Evolutionary conservation across 179 eudicot species (phyloP), one percentile per base, ranked within the genome.

Genomic region (Silene vulgaris): DNA sequence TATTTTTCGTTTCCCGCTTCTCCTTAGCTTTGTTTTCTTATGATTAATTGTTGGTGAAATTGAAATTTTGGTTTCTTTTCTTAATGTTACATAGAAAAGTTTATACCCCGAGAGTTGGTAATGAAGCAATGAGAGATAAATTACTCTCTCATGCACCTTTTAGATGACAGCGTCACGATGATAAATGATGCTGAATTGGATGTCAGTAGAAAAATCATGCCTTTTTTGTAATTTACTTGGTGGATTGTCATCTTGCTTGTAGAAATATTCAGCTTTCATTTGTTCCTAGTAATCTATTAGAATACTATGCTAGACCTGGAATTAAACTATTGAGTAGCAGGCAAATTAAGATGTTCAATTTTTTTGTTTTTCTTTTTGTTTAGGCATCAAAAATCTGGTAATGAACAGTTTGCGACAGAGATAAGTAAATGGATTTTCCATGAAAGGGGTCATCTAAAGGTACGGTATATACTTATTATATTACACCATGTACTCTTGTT

Each of bases 361-460:
- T 17, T 72, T 69, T 26, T 82, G 40, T 65, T 29, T 2, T 8
- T 40, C 37, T 26, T 26, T 16, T 76, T n/a, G 65, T 35, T 59
- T 91, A 94, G 98, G 71, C 80, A 88, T 78, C 85, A 75, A 78
- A 94, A 88, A 86, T 91, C 96, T 86, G 97, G 96, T 14, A 94
- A 94, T 79, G 93, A 92, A 68, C 96, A 87, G 77, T 88, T 92
- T 77, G 80, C 84, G 56, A 88, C 89, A 28, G 98, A 94, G 86
- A 79, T 92, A 72, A 92, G 93, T 85, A 94, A 92, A 88, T 94
- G 98, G 98, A 86, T 94, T 68, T 92, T 94, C 84, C 98, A 94
- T 75, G 98, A 92, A 82, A 90, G 98, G 74, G 98, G 98, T 75
- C 98, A 94, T 77, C 86, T 94, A 8, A 94, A 92, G 97, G 98